Evolutionary conservation across 129 eudicot genomes (phyloP).

Genomic region (Tanacetum coccineum): DNA sequence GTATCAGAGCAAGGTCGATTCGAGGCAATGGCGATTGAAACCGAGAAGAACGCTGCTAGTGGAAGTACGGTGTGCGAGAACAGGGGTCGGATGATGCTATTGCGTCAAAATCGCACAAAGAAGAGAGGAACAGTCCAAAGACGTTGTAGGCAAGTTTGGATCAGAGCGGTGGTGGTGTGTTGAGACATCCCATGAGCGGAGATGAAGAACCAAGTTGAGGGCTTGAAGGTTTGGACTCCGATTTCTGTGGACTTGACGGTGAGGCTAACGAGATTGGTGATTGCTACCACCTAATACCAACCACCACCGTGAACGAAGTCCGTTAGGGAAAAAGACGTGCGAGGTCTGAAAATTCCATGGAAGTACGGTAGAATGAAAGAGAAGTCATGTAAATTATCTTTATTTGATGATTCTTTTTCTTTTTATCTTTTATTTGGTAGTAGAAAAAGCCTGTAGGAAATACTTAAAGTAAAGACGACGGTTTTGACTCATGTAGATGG

Average conservation of each 20-base stretch:
- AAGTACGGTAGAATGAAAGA: slow-evolving; percentile 33
- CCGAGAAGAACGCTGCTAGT: too few relatives aligned
- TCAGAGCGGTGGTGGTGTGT: too few relatives aligned
- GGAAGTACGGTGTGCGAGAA: too few relatives aligned
- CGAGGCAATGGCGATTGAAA: too few relatives aligned
- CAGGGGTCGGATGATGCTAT: too few relatives aligned
- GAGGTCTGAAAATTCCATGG: slow-evolving; percentile 25
- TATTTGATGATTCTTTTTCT: slow-evolving; percentile 13
- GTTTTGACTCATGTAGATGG: slow-evolving; percentile 24
- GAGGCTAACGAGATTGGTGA: slow-evolving; percentile 41
- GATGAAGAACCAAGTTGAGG: too few relatives aligned
- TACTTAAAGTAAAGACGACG: slow-evolving; percentile 24
- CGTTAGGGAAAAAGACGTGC: slow-evolving; percentile 21
- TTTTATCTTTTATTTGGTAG: slow-evolving; percentile 24
- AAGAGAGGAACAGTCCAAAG: too few relatives aligned
- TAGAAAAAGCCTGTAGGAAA: slow-evolving; percentile 19
- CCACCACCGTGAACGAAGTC: slow-evolving; percentile 39
- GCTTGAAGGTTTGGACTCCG: too few relatives aligned
- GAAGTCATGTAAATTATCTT: slow-evolving; percentile 23
- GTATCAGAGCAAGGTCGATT: too few relatives aligned
- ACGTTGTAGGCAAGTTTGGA: too few relatives aligned
- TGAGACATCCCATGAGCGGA: too few relatives aligned
- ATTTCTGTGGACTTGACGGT: slow-evolving; percentile 25
- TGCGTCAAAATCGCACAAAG: too few relatives aligned
- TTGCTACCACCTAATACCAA: slow-evolving; percentile 38